These are phyloP conservation scores for Ballota nigra DNA, from an alignment of 257 asterid genomes.

Conservation along the genomic window DNA sequence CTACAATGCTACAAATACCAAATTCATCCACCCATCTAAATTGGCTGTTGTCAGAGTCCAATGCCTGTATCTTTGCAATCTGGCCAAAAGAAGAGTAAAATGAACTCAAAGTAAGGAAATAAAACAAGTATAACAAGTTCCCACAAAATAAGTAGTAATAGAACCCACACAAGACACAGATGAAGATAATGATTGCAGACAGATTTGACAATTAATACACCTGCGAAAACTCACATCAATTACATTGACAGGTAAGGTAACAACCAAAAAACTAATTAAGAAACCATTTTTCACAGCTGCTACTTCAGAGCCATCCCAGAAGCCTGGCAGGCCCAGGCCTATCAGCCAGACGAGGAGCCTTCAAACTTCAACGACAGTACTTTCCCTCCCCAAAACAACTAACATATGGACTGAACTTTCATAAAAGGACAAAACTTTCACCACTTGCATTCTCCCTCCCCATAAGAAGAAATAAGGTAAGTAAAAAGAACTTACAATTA, in stretches of 20 bases:
- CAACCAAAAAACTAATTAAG: background rate
- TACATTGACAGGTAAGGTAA: background rate
- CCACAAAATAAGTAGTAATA: background rate
- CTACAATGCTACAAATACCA: constrained; percentile 53
- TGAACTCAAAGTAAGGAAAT: constrained; percentile 1
- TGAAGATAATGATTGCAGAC: background rate
- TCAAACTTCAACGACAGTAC: too few relatives aligned
- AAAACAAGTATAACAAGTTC: background rate
- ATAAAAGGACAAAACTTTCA: background rate
- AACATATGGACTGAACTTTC: background rate
- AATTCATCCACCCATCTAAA: constrained; percentile 62
- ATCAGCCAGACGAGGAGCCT: too few relatives aligned
- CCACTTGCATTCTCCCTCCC: background rate
- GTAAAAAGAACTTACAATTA: background rate
- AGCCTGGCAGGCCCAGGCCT: too few relatives aligned
- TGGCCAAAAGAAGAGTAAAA: constrained; percentile 32
- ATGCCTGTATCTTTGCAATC: constrained; percentile 71
- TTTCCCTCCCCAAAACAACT: background rate
- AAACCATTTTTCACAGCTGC: background rate
- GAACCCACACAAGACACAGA: background rate
- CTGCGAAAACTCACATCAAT: background rate
- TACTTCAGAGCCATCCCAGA: too few relatives aligned
- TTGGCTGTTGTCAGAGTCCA: constrained; percentile 46
- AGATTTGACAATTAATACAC: background rate
- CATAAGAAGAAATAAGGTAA: background rate